Evolutionary conservation across 2,329 filamentous ascomycete species (phyloP), one percentile per base, ranked within the genome.

Genomic region (Talaromyces atroroseus): DNA sequence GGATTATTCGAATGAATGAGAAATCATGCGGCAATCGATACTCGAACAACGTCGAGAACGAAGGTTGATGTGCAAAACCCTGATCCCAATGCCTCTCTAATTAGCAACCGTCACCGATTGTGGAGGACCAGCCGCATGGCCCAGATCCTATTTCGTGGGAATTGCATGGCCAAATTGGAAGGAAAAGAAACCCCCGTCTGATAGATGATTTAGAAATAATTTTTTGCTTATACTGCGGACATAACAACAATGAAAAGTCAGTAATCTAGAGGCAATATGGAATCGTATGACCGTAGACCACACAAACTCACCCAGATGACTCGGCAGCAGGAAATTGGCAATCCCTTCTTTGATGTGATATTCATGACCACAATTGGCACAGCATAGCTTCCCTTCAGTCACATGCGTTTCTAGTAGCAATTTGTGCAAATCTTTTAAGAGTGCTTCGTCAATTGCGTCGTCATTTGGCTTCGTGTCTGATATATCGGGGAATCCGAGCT

Each of bases 331-430:
- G 68, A 99, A 99, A 74, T 97, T 97, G 58, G 91, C 90, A 71
- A 97, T 96, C 5, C 94, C 94, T 75, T 99, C 92, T 70, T 94
- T 92, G 61, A 99, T 87, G 58, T 85, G 85, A 74, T 97, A 99
- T 77, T 95, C 90, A 70, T 97, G 92, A 49, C 89, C 90, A 70
- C 94, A 99, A 73, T 88, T 89, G 49, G 84, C 91, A 71, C 94
- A 99, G 5, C 92, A 88, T 62, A 99, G 80, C 74, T 89, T 92
- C 2, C 94, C 94, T 74, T 92, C 89, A 38, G 84, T 82, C 58
- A 99, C 89, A 66, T 91, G 88, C 58, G 94, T 99, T 80, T 97
- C 89, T 63, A 96, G 79, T 38, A 97, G 78, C 54, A 96, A 72
- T 21, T 83, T 82, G 72, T 97, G 92, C 66, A 96, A 74, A 64